Conservation (phyloP, 768 basidiomycete genomes). For the Gautieria morchelliformis region DNA sequence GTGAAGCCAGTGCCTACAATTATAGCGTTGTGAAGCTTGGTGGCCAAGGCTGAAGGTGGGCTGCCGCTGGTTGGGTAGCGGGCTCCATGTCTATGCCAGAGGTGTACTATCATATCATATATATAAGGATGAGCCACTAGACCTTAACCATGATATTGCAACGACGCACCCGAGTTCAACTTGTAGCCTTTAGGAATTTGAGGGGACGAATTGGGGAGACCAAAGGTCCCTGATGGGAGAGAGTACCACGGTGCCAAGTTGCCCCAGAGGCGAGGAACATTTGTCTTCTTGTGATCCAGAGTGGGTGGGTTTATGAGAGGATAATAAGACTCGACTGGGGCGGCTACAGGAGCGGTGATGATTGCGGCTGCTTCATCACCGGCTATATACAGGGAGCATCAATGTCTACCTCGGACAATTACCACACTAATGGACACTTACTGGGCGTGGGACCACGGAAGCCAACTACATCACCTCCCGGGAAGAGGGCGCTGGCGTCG, state of each 20-base stretch:
- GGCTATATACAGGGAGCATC: constrained; percentile 17
- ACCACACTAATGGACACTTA: constrained; percentile 15
- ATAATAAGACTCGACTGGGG: constrained; percentile 50
- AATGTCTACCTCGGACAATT: neutral
- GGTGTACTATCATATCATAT: constrained; percentile 29
- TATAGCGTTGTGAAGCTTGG: constrained; percentile 47
- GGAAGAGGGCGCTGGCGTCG: constrained; percentile 26
- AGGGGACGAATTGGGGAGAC: constrained; percentile 38
- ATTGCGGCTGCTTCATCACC: constrained; percentile 70
- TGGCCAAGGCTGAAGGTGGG: constrained; percentile 42
- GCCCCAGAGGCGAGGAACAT: constrained; percentile 37
- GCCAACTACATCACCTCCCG: constrained; percentile 33
- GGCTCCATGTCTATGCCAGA: constrained; percentile 33
- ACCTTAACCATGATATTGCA: too few relatives aligned
- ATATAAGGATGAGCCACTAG: too few relatives aligned
- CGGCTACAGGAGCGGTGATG: constrained; percentile 58
- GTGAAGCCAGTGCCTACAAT: constrained; percentile 47
- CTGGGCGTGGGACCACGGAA: constrained; percentile 40
- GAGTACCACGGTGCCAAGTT: constrained; percentile 45
- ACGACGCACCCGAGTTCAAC: constrained; percentile 21
- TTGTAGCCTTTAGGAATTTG: constrained; percentile 37
- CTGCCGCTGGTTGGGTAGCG: constrained; percentile 30
- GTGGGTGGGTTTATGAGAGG: constrained; percentile 28
- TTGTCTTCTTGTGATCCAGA: constrained; percentile 29
- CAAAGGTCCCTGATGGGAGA: constrained; percentile 33